Evolutionary conservation across 257 asterid genomes (phyloP).

Genomic region (Phtheirospermum japonicum): DNA sequence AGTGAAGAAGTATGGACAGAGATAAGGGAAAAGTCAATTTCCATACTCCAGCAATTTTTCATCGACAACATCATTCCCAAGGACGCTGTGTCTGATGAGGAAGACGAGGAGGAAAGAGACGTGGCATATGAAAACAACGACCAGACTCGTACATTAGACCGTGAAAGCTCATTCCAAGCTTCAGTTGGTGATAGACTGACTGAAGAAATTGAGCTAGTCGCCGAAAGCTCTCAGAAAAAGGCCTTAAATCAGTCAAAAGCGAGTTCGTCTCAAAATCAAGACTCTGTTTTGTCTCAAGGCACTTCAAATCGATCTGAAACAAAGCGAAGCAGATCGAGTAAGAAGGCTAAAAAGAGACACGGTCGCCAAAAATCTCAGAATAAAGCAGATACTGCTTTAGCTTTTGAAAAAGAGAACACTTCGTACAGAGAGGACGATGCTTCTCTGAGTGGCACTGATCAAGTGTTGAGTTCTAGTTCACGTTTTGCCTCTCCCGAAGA

Average conservation of each 20-base stretch:
- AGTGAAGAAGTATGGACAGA: slow-evolving; percentile 99
- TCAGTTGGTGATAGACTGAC: slow-evolving; percentile 47
- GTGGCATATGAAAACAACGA: slow-evolving; percentile 43
- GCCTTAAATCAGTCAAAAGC: slow-evolving; percentile 50
- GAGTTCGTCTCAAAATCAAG: slow-evolving; percentile 60
- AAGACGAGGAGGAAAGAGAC: slow-evolving; percentile 61
- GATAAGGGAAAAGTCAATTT: slow-evolving; percentile 87
- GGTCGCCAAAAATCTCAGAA: slow-evolving; percentile 85
- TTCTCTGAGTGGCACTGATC: slow-evolving; percentile 87
- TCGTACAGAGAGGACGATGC: slow-evolving; percentile 88
- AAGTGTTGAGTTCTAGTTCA: slow-evolving; percentile 83
- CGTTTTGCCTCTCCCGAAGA: slow-evolving; percentile 94
- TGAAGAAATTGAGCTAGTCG: slow-evolving; percentile 47
- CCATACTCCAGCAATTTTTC: slow-evolving; percentile 78
- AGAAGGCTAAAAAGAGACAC: slow-evolving; percentile 93
- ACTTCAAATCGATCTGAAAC: slow-evolving; percentile 62
- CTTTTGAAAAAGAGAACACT: slow-evolving; percentile 67
- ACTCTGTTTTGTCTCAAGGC: slow-evolving; percentile 56
- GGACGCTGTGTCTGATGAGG: slow-evolving; percentile 84
- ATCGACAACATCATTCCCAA: slow-evolving; percentile 67
- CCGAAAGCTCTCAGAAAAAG: slow-evolving; percentile 78
- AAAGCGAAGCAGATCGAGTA: slow-evolving; percentile 89
- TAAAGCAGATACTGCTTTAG: slow-evolving; percentile 63
- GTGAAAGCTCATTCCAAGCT: slow-evolving; percentile 57
- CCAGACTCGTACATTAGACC: slow-evolving; percentile 38